Conservation (phyloP, 495 filamentous ascomycete genomes). For the Hypoxylon lienhwacheense region DNA sequence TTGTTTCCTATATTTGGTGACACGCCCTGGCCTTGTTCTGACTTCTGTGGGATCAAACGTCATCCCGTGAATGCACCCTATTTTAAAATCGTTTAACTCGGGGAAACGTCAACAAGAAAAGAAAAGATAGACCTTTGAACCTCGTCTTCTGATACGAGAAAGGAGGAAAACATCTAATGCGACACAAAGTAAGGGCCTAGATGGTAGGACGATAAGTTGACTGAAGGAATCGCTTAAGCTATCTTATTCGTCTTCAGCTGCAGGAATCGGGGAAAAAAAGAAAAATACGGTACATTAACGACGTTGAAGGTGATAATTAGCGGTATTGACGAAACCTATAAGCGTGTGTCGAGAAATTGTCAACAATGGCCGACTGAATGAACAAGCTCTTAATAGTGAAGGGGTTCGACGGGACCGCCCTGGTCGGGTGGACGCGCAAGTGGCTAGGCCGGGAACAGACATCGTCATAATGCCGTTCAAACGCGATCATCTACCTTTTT, state of each 20-base stretch:
- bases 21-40: conserved; percentile 21
- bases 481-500: neutral
- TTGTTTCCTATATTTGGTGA: conserved; percentile 15
- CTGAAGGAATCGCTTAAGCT: conserved; percentile 1
- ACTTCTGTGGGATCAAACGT: conserved; percentile 30
- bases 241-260: conserved; percentile 16
- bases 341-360: conserved; percentile 5
- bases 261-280: conserved; percentile 4
- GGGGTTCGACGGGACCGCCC: neutral
- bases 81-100: no score
- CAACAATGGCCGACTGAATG: conserved; percentile 13
- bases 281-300: no score
- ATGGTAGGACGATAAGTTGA: conserved; percentile 13
- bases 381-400: conserved; percentile 12
- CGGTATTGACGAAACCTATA: neutral
- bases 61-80: neutral
- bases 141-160: conserved; percentile 26
- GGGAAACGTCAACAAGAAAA: conserved; percentile 4
- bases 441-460: conserved; percentile 15
- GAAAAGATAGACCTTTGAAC: conserved; percentile 4
- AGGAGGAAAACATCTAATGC: conserved; percentile 15
- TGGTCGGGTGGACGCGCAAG: conserved; percentile 18
- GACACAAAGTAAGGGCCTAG: conserved; percentile 8
- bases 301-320: no score
- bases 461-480: conserved; percentile 15